Base-by-base conservation (phyloP, 2,329 filamentous ascomycete species). In the Fusarium zealandicum region DNA sequence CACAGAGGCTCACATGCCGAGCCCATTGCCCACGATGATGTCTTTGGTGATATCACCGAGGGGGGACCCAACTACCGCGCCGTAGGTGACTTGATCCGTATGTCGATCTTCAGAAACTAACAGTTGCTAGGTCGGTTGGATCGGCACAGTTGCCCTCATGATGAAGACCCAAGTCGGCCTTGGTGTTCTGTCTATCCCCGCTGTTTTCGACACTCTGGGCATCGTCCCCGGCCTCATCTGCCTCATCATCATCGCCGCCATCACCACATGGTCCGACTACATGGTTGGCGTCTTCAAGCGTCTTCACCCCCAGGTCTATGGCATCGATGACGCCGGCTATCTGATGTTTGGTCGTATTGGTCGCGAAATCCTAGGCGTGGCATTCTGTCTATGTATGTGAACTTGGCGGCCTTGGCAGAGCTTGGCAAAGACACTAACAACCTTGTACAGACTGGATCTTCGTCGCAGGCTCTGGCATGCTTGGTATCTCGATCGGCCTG, bases 261-360 rank as follows among this genome's bases (percentile, higher is more conserved):
- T 81, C 57, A 81, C 78, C 0, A 79, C 76, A 0, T 81, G 79
- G 79, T 79, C 78, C 5, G 73, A 74, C 51, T 80, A 78, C 54
- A 78, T 80, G 25, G 70, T 81, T 6, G 80, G 78, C 11, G 68
- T 72, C 6, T 83, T 83, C 69, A 84, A 84, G 64, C 63, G 79
- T 17, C 69, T 70, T 16, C 81, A 84, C 58, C 75, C 75, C 2
- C 73, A 79, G 36, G 77, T 83, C 1, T 83, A 84, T 60, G 75
- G 79, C 33, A 81, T 84, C 51, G 81, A 82, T 44, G 81, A 83
- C 56, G 81, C 77, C 1, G 81, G 79, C 13, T 57, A 56, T 4
- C 68, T 82, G 25, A 71, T 83, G 11, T 80, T 81, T 56, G 81
- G 81, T 13, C 73, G 69, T 1, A 46, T 75, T 3, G 80, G 80